These are phyloP conservation scores for Dictyostelium purpureum DNA, from an alignment of 78 protist species.

Conservation along the genomic window DNA sequence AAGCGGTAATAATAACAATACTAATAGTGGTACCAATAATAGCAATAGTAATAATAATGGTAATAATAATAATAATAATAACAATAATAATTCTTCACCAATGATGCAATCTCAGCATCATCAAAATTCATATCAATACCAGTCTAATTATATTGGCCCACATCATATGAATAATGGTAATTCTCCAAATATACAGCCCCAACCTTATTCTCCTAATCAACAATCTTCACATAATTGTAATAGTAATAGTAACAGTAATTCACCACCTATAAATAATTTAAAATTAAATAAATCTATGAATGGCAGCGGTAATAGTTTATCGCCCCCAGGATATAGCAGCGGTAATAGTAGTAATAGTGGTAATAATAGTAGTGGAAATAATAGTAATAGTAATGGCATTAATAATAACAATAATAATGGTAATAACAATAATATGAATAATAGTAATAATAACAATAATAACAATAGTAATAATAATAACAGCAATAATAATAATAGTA, in stretches of 20 bases:
- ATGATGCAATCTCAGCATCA: neutral
- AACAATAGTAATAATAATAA: neutral
- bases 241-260: neutral
- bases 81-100: neutral
- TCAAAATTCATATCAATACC: too few species aligned
- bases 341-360: neutral
- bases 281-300: neutral
- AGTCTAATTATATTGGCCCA: too few species aligned
- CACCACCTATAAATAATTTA: constrained; percentile 2
- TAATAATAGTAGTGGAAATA: neutral
- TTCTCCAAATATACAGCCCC: too few species aligned
- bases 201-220: neutral
- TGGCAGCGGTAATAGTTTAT: neutral
- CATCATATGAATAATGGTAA: too few species aligned
- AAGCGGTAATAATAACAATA: neutral
- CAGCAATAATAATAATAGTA: neutral
- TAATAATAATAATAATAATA: neutral
- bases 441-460: neutral
- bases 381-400: neutral
- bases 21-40: neutral
- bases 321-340: neutral
- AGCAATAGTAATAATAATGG: neutral
- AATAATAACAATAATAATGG: neutral
- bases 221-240: neutral
- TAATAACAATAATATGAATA: neutral